A percentile compares a stretch with the other conserved stretches of the same genome.
Evolutionary conservation across 225 moss, liverwort and hornwort species (phyloP).

Genomic region (Climacium dendroides): DNA sequence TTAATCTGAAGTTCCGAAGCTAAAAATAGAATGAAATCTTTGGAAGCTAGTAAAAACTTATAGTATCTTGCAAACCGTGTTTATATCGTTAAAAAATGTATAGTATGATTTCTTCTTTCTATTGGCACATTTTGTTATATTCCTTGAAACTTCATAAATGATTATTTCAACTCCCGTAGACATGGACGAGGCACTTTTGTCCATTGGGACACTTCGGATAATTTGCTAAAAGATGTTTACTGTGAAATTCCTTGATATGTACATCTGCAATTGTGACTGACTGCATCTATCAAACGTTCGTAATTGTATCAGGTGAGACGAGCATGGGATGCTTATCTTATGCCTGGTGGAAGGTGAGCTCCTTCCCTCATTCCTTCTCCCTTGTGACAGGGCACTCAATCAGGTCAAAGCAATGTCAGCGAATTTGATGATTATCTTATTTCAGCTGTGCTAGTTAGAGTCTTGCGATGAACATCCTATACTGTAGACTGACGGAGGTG

Average conservation of each 20-base stretch:
- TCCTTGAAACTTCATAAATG: not conserved
- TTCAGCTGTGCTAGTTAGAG: not conserved
- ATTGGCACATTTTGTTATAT: not conserved
- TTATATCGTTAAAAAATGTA: not conserved
- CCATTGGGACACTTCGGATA: not conserved
- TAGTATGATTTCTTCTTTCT: not conserved
- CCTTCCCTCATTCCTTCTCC: not conserved
- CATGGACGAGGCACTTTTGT: not conserved
- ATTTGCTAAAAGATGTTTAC: not conserved
- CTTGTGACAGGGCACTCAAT: not conserved
- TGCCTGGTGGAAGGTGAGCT: conserved; percentile 80
- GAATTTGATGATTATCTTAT: not conserved
- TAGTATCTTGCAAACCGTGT: not conserved
- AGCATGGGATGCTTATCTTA: conserved; percentile 89
- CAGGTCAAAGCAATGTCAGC: not conserved
- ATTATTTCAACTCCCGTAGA: not conserved
- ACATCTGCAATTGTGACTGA: not conserved
- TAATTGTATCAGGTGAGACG: conserved; percentile 62
- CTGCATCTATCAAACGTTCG: not conserved
- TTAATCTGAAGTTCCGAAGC: not conserved
- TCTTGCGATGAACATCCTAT: not conserved
- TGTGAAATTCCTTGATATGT: not conserved
- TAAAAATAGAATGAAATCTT: not conserved
- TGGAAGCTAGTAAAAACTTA: not conserved
- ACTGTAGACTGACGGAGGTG: not conserved